A percentile compares a stretch with the other conserved stretches of the same genome.
These are phyloP conservation scores for Talaromyces sp. DNA, from an alignment of 2,329 filamentous ascomycete species.

Conservation along the genomic window DNA sequence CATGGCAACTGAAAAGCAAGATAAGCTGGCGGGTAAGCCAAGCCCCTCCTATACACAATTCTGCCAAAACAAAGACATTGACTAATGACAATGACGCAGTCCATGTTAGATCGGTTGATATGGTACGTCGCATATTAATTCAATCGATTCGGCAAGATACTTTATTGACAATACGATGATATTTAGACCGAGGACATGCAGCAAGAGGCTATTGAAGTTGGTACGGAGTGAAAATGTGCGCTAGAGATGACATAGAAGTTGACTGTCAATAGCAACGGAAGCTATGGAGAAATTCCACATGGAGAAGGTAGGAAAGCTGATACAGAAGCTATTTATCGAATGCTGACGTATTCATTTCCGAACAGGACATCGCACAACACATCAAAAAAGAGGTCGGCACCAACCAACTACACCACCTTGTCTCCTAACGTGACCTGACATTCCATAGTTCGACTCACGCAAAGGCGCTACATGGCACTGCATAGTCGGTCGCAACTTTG, in stretches of 20 bases:
- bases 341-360: background rate
- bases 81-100: constrained; percentile 53
- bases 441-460: constrained; percentile 79
- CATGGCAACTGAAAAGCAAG: constrained; percentile 56
- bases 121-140: constrained; percentile 60
- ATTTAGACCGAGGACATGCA: constrained; percentile 95
- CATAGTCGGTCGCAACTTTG: constrained; percentile 97
- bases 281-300: constrained; percentile 70
- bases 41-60: background rate
- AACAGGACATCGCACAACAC: constrained; percentile 86
- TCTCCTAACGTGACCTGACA: constrained; percentile 24
- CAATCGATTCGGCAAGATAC: background rate
- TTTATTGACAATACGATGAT: background rate
- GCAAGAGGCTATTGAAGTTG: constrained; percentile 88
- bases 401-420: constrained; percentile 9
- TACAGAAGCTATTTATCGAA: background rate
- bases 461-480: constrained; percentile 99
- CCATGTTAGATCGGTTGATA: constrained; percentile 96
- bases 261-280: constrained; percentile 55
- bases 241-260: constrained; percentile 7
- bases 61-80: constrained; percentile 3
- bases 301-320: constrained; percentile 58
- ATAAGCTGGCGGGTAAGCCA: constrained; percentile 73
- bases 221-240: constrained; percentile 53
- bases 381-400: constrained; percentile 82